These are phyloP conservation scores for Planoprotostelium fungivorum DNA, from an alignment of 78 protist species.

Conservation along the genomic window DNA sequence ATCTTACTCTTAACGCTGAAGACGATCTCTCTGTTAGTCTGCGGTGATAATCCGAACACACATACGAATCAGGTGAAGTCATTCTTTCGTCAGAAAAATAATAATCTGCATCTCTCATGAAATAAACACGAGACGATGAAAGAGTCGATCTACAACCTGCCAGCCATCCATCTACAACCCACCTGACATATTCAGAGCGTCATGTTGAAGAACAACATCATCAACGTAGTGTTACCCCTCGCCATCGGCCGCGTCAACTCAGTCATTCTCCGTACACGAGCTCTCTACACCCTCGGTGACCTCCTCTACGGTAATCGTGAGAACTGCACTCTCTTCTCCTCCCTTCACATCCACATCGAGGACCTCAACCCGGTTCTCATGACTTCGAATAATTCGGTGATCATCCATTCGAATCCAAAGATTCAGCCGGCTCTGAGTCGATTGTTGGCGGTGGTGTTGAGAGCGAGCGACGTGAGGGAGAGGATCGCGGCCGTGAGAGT, in stretches of 20 bases:
- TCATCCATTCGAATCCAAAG: slow-evolving; percentile 1
- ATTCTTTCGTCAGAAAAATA: no score
- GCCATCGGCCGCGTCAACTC: slow-evolving; percentile 51
- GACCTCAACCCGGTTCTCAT: background rate
- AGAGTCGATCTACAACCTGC: no score
- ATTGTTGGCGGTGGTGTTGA: slow-evolving; percentile 14
- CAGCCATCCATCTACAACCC: no score
- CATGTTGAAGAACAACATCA: slow-evolving; percentile 18
- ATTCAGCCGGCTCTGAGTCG: slow-evolving; percentile 27
- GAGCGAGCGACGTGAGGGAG: slow-evolving; percentile 39
- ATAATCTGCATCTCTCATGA: background rate
- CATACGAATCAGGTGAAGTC: slow-evolving; percentile 24
- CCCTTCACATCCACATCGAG: slow-evolving; percentile 1
- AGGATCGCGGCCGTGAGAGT: slow-evolving; percentile 23
- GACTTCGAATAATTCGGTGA: background rate
- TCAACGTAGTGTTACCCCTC: slow-evolving; percentile 38
- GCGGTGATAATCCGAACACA: slow-evolving; percentile 34
- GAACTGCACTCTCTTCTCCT: slow-evolving; percentile 28
- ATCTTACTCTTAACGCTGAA: slow-evolving; percentile 44
- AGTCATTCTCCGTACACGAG: slow-evolving; percentile 21
- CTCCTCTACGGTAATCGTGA: slow-evolving; percentile 22
- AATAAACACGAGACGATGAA: no score
- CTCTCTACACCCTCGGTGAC: slow-evolving; percentile 45
- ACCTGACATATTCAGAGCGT: no score
- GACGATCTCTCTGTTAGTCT: slow-evolving; percentile 28